These are phyloP conservation scores for Trichoderma aggressivum DNA, from an alignment of 2,329 filamentous ascomycete species.

Conservation along the genomic window DNA sequence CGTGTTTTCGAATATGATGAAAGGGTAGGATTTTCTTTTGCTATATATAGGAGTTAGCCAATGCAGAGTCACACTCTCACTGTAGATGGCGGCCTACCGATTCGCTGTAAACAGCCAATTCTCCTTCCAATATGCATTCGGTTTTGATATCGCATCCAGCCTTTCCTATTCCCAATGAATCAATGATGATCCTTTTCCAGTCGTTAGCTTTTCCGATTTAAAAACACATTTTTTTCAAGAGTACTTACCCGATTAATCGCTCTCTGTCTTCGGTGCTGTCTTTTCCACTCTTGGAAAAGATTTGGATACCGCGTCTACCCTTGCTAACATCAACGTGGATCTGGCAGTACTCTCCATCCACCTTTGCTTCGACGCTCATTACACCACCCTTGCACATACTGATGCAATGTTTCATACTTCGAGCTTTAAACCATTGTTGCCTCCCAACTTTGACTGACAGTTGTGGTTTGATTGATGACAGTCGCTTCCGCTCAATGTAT, in stretches of 20 bases:
- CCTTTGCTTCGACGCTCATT: constrained; percentile 75
- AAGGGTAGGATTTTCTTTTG: constrained; percentile 68
- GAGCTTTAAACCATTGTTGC: constrained; percentile 61
- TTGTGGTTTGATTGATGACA: constrained; percentile 46
- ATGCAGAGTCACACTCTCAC: background rate
- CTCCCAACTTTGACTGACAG: constrained; percentile 63
- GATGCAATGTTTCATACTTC: constrained; percentile 72
- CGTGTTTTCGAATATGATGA: constrained; percentile 77
- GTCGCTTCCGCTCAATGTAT: constrained; percentile 22
- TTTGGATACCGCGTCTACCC: constrained; percentile 58
- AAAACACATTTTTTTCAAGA: background rate
- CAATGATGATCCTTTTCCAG: constrained; percentile 50
- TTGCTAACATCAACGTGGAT: constrained; percentile 71
- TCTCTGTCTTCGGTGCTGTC: constrained; percentile 73
- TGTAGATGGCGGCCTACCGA: constrained; percentile 34
- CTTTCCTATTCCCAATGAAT: constrained; percentile 61
- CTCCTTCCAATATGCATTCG: constrained; percentile 77
- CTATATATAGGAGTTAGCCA: constrained; percentile 26
- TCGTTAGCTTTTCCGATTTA: constrained; percentile 19
- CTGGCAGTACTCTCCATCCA: constrained; percentile 89
- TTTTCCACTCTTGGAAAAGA: constrained; percentile 91
- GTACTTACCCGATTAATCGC: constrained; percentile 52
- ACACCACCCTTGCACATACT: constrained; percentile 56
- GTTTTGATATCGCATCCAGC: constrained; percentile 56
- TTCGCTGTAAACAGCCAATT: constrained; percentile 75